A percentile compares a stretch with the other conserved stretches of the same genome.
phyloP scores from a whole-genome alignment of 192 early-diverging fungal species.

The Anaeromyces robustus region DNA sequence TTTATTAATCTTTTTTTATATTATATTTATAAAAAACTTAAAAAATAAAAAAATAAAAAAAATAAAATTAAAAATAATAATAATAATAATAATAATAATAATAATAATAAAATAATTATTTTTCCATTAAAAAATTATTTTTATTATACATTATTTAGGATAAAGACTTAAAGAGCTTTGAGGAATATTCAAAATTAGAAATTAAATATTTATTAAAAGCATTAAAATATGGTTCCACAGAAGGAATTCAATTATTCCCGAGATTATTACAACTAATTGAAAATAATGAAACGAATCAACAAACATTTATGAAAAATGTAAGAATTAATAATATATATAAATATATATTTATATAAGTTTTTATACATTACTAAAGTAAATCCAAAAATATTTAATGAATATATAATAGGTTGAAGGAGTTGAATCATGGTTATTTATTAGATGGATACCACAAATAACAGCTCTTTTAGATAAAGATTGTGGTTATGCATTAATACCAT shows the following conservation, averaged over 20 bases:
- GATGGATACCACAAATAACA: constrained; percentile 62
- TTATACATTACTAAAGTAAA: constrained; percentile 8
- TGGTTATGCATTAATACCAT: constrained; percentile 27
- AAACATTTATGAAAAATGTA: constrained; percentile 16
- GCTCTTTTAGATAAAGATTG: constrained; percentile 45
- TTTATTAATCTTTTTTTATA: no score
- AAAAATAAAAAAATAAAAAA: no score
- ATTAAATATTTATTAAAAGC: constrained; percentile 28
- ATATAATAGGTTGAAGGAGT: neutral
- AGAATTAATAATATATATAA: neutral
- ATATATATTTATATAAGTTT: constrained; percentile 7
- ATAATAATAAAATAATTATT: neutral
- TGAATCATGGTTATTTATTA: constrained; percentile 46
- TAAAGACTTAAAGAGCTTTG: neutral
- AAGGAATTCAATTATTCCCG: constrained; percentile 48
- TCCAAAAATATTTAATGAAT: neutral
- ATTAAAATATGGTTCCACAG: constrained; percentile 29
- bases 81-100: no score
- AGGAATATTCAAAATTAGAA: constrained; percentile 7
- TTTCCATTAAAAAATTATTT: neutral
- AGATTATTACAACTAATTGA: constrained; percentile 52
- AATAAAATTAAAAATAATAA: no score
- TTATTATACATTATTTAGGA: constrained; percentile 4
- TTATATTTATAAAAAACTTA: no score
- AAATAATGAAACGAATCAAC: constrained; percentile 16